A percentile compares a stretch with the other conserved stretches of the same genome.
phyloP scores from a whole-genome alignment of 805 yeast genomes.

The Ogataea zsoltii region DNA sequence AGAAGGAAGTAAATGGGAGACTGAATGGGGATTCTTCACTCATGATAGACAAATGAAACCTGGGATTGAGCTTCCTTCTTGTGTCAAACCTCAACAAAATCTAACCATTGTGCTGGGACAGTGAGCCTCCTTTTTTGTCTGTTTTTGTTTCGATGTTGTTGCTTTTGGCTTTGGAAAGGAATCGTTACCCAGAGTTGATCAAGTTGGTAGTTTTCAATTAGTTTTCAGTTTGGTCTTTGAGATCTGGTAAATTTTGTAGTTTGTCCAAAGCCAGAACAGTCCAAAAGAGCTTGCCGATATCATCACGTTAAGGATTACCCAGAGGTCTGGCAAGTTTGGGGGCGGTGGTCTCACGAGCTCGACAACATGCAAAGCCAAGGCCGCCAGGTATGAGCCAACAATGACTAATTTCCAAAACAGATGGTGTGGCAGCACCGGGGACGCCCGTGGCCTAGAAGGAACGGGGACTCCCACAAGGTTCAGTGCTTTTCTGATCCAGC shows the following conservation, averaged over 20 bases:
- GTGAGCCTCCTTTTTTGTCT: background rate
- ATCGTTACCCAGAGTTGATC: background rate
- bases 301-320: slow-evolving; percentile 76
- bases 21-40: slow-evolving; percentile 70
- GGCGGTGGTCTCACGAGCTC: slow-evolving; percentile 60
- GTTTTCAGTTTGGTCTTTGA: slow-evolving; percentile 30
- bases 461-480: slow-evolving; percentile 25
- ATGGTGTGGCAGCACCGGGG: slow-evolving; percentile 47
- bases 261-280: slow-evolving; percentile 81
- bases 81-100: slow-evolving; percentile 18
- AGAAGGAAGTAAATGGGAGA: slow-evolving; percentile 56
- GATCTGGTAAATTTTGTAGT: slow-evolving; percentile 49
- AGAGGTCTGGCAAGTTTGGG: slow-evolving; percentile 70
- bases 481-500: slow-evolving; percentile 47
- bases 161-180: background rate
- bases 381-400: slow-evolving; percentile 48
- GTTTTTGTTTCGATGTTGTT: background rate
- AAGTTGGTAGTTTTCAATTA: slow-evolving; percentile 8
- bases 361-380: slow-evolving; percentile 50
- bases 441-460: slow-evolving; percentile 28
- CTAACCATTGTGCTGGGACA: slow-evolving; percentile 3
- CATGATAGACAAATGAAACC: slow-evolving; percentile 47
- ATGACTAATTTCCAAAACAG: slow-evolving; percentile 53
- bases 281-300: slow-evolving; percentile 75
- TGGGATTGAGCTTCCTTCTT: slow-evolving; percentile 43